These are phyloP conservation scores for Magnolia kwangsiensis DNA, from an alignment of 164 flowering plant species.

Conservation along the genomic window DNA sequence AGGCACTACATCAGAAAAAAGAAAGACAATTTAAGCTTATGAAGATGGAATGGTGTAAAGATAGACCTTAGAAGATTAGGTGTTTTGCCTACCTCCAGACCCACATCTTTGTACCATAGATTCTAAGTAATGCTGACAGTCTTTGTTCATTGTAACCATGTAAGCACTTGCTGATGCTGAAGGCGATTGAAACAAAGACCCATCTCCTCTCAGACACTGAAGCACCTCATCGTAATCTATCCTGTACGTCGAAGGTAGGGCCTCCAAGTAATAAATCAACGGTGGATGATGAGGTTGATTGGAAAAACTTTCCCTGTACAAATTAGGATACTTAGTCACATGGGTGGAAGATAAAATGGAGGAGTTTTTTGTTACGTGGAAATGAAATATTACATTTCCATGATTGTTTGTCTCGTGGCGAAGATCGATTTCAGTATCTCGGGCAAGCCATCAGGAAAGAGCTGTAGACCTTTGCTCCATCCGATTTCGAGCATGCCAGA, in stretches of 20 bases:
- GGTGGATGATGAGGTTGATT: conserved; percentile 17
- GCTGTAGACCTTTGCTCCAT: conserved; percentile 1
- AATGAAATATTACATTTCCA: neutral
- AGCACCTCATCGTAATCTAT: conserved; percentile 11
- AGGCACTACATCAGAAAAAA: conserved; percentile 23
- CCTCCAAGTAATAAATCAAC: conserved; percentile 28
- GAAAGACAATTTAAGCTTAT: neutral
- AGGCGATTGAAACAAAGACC: conserved; percentile 44
- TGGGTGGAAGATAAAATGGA: neutral
- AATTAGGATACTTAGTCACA: too few relatives aligned
- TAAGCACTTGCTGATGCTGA: conserved; percentile 37
- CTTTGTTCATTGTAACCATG: conserved; percentile 29
- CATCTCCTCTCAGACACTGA: conserved; percentile 25
- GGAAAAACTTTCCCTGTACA: conserved; percentile 23
- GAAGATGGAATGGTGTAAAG: neutral
- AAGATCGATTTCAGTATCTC: neutral
- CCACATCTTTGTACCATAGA: conserved; percentile 30
- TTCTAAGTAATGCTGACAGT: conserved; percentile 23
- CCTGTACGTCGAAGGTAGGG: conserved; percentile 21
- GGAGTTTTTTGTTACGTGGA: neutral
- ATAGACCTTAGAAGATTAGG: neutral
- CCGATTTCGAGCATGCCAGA: conserved; percentile 1
- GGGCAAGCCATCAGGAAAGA: conserved; percentile 1
- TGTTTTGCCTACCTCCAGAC: conserved; percentile 24
- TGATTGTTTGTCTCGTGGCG: neutral